Percentiles rank a stretch among this genome's conserved stretches.
Evolutionary conservation across 306 rosid genomes (phyloP).

Genomic region (Lagenaria siceraria): DNA sequence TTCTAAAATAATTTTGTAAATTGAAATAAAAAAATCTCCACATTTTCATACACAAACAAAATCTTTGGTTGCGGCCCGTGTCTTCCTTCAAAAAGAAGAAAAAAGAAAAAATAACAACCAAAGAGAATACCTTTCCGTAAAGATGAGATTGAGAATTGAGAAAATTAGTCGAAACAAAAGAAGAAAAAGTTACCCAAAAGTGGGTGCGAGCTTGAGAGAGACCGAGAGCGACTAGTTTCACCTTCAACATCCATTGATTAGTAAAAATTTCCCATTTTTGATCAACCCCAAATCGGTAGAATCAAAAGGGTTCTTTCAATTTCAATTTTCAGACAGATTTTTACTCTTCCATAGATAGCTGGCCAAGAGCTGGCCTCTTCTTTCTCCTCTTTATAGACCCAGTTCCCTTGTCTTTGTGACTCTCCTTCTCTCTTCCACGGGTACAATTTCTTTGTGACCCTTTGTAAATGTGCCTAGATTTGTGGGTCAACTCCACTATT

Average conservation of each 20-base stretch:
- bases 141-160: background rate
- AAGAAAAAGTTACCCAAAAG: background rate
- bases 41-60: background rate
- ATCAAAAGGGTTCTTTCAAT: background rate
- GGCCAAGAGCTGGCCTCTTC: conserved; percentile 30
- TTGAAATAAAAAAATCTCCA: background rate
- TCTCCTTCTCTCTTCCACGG: conserved; percentile 4
- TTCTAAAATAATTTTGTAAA: background rate
- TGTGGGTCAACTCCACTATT: conserved; percentile 2
- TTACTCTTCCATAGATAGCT: conserved; percentile 15
- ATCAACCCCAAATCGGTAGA: background rate
- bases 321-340: background rate
- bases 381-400: conserved; percentile 23
- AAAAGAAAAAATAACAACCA: background rate
- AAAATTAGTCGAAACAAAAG: background rate
- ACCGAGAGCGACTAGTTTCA: conserved; percentile 6
- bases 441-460: background rate
- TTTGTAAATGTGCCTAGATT: conserved; percentile 20
- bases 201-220: background rate
- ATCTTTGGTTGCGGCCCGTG: background rate
- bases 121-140: background rate
- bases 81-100: background rate
- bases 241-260: background rate
- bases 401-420: conserved; percentile 3
- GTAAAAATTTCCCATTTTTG: background rate